These are phyloP conservation scores for Talaromyces atroroseus DNA, from an alignment of 2,329 filamentous ascomycete genomes.

Conservation along the genomic window DNA sequence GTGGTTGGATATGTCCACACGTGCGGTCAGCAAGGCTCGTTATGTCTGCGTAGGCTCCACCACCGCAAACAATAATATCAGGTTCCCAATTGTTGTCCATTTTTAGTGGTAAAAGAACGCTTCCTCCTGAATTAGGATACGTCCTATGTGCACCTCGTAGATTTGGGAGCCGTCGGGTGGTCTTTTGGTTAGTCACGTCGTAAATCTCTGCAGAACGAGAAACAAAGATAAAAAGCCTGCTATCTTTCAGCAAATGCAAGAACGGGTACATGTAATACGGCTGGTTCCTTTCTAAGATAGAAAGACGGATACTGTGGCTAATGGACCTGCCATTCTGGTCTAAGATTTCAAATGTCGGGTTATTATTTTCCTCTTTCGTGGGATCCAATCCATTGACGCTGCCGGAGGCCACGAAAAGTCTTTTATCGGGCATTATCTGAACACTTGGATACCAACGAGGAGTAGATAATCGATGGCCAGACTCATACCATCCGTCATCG, in stretches of 20 bases:
- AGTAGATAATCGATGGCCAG: slow-evolving; percentile 50
- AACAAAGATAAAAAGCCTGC: slow-evolving; percentile 53
- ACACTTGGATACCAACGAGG: slow-evolving; percentile 58
- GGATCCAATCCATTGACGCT: slow-evolving; percentile 56
- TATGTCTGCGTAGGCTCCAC: slow-evolving; percentile 56
- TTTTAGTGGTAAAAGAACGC: slow-evolving; percentile 51
- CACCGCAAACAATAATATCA: slow-evolving; percentile 55
- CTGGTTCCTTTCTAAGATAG: slow-evolving; percentile 53
- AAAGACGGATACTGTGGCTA: slow-evolving; percentile 47
- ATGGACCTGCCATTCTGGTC: slow-evolving; percentile 43
- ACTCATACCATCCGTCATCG: slow-evolving; percentile 45
- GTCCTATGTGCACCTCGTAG: slow-evolving; percentile 54
- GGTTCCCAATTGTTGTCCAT: slow-evolving; percentile 49
- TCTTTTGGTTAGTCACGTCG: slow-evolving; percentile 43
- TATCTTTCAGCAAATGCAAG: slow-evolving; percentile 53
- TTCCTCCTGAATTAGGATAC: slow-evolving; percentile 57
- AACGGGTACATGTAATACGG: slow-evolving; percentile 63
- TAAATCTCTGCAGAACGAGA: slow-evolving; percentile 54
- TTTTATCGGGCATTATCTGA: slow-evolving; percentile 54
- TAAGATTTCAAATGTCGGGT: slow-evolving; percentile 59
- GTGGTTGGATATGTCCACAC: slow-evolving; percentile 53
- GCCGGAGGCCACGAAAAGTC: slow-evolving; percentile 56
- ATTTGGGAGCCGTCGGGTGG: slow-evolving; percentile 46
- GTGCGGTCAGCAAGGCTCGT: slow-evolving; percentile 54
- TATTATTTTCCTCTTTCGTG: slow-evolving; percentile 52